Evolutionary conservation across 345 rosid species (phyloP).

Genomic region (Dipteronia dyeriana): DNA sequence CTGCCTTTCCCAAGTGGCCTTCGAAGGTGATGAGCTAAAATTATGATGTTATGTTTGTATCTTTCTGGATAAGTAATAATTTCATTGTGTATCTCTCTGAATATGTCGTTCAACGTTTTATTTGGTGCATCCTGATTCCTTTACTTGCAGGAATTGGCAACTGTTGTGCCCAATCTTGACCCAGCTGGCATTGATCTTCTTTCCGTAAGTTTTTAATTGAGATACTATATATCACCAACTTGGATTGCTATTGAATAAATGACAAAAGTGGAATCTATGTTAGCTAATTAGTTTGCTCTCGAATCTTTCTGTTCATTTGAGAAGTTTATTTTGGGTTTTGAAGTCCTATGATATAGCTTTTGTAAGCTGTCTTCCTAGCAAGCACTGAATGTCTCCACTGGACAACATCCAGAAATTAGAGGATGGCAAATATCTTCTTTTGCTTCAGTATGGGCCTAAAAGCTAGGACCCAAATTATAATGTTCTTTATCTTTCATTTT

Average conservation of each 20-base stretch:
- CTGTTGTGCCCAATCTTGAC: slow-evolving; percentile 73
- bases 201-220: slow-evolving; percentile 56
- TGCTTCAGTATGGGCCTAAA: not conserved
- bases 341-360: not conserved
- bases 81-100: slow-evolving; percentile 13
- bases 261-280: not conserved
- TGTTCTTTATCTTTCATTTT: not conserved
- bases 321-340: not conserved
- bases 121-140: slow-evolving; percentile 3
- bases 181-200: slow-evolving; percentile 87
- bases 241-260: not conserved
- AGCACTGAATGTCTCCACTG: not conserved
- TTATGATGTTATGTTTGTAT: slow-evolving; percentile 9
- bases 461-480: not conserved
- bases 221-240: not conserved
- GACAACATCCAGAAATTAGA: not conserved
- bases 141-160: slow-evolving; percentile 66
- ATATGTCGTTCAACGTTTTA: not conserved
- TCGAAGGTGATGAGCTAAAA: slow-evolving; percentile 48
- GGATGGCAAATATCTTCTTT: not conserved
- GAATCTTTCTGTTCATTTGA: not conserved
- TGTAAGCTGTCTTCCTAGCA: not conserved
- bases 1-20: slow-evolving; percentile 95
- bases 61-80: not conserved
- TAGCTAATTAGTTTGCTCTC: not conserved